Percentiles rank a stretch among this genome's conserved stretches.
phyloP scores from a whole-genome alignment of 768 basidiomycete species.

The Holtermanniella nyarrowii region DNA sequence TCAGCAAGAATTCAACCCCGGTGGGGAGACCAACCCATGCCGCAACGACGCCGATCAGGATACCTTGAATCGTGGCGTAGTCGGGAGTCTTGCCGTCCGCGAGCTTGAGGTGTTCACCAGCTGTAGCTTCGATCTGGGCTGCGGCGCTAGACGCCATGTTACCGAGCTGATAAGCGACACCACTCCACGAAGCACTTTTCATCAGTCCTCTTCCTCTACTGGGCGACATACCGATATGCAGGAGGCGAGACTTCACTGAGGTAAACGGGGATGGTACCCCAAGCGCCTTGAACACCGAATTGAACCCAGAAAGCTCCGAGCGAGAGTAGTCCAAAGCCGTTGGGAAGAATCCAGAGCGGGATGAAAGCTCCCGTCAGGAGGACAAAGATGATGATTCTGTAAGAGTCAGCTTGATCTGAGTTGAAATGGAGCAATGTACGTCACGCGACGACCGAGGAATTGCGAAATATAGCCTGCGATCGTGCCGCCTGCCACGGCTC shows the following conservation, averaged over 20 bases:
- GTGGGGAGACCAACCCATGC: constrained; percentile 44
- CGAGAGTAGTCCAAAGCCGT: constrained; percentile 55
- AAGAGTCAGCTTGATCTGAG: too few species aligned
- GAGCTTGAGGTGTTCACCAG: constrained; percentile 53
- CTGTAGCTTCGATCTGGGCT: constrained; percentile 67
- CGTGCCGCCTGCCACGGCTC: constrained; percentile 47
- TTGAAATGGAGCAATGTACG: too few species aligned
- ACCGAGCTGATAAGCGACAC: constrained; percentile 54
- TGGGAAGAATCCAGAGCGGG: constrained; percentile 71
- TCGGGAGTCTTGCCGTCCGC: constrained; percentile 47
- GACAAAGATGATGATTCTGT: constrained; percentile 20
- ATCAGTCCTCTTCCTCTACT: too few species aligned
- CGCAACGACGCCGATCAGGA: constrained; percentile 72
- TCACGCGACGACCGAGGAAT: constrained; percentile 70
- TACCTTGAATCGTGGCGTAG: constrained; percentile 67
- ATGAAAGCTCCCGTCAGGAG: constrained; percentile 34
- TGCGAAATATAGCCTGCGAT: constrained; percentile 66
- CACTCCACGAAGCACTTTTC: constrained; percentile 77
- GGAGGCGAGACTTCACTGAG: constrained; percentile 76
- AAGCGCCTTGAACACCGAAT: constrained; percentile 80
- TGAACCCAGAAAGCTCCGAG: constrained; percentile 75
- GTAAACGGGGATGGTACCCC: constrained; percentile 80
- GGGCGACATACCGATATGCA: too few species aligned
- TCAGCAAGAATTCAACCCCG: background rate
- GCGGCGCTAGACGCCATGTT: constrained; percentile 63